Evolutionary conservation across 192 early-diverging fungal species (phyloP).

Genomic region (Globomyces pollinis-pini): DNA sequence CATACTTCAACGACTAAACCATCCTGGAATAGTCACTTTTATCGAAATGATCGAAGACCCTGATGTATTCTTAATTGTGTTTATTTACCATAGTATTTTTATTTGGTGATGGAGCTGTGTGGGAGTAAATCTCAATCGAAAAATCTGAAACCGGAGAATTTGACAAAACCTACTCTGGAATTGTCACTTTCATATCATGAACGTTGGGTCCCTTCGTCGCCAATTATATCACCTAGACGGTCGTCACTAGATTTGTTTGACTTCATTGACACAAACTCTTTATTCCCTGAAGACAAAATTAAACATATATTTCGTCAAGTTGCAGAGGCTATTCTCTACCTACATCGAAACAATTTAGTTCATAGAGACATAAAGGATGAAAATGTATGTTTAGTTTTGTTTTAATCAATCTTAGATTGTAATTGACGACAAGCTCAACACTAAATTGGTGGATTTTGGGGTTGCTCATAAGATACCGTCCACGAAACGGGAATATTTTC

Average conservation of each 20-base stretch:
- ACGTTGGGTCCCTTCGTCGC: too few relatives aligned
- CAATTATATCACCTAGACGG: not conserved
- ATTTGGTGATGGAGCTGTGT: slow-evolving; percentile 33
- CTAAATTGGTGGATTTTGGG: slow-evolving; percentile 82
- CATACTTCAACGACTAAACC: slow-evolving; percentile 47
- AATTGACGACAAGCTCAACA: slow-evolving; percentile 34
- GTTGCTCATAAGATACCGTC: slow-evolving; percentile 37
- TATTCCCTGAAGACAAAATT: slow-evolving; percentile 44
- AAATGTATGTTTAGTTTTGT: slow-evolving; percentile 66
- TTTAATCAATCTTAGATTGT: slow-evolving; percentile 26
- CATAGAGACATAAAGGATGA: slow-evolving; percentile 89
- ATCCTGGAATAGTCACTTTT: slow-evolving; percentile 38
- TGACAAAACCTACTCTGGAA: too few relatives aligned
- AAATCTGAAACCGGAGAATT: too few relatives aligned
- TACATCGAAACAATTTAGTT: slow-evolving; percentile 31
- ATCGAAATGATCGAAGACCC: slow-evolving; percentile 71
- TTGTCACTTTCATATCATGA: too few relatives aligned
- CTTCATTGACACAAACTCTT: slow-evolving; percentile 29
- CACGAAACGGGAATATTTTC: slow-evolving; percentile 48
- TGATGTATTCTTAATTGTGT: slow-evolving; percentile 56
- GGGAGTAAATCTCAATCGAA: not conserved
- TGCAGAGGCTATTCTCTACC: slow-evolving; percentile 27
- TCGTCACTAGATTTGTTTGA: slow-evolving; percentile 33
- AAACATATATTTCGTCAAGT: slow-evolving; percentile 41
- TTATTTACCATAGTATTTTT: slow-evolving; percentile 50